Percentiles rank a stretch among this genome's conserved stretches.
Conservation (phyloP, 257 asterid genomes). For the Ehretia macrophylla region DNA sequence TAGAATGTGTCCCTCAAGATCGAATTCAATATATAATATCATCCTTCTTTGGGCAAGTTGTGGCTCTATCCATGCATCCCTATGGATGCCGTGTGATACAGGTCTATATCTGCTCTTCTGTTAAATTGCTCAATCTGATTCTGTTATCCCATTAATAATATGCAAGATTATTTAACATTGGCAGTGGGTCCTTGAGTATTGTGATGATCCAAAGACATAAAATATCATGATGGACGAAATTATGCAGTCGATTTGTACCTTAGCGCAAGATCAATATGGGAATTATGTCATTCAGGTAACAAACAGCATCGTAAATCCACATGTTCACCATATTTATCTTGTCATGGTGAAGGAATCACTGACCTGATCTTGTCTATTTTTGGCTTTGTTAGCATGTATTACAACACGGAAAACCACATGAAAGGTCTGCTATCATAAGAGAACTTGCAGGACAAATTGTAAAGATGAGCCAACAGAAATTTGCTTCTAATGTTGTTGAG, state of each 20-base stretch:
- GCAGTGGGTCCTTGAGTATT: constrained; percentile 86
- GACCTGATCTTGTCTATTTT: too few species aligned
- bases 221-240: constrained; percentile 66
- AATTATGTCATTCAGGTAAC: too few species aligned
- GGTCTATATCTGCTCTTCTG: constrained; percentile 32
- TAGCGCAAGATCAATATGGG: too few species aligned
- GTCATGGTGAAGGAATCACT: too few species aligned
- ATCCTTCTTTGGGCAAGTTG: constrained; percentile 71
- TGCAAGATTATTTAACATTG: constrained; percentile 1
- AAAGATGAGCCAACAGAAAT: too few species aligned
- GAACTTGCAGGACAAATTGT: too few species aligned
- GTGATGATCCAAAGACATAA: constrained; percentile 57
- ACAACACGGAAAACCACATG: too few species aligned
- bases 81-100: constrained; percentile 95
- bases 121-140: constrained; percentile 11
- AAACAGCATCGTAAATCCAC: too few species aligned
- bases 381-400: too few species aligned
- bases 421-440: too few species aligned
- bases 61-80: constrained; percentile 75
- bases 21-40: constrained; percentile 58
- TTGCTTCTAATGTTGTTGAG: too few species aligned
- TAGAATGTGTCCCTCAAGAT: constrained; percentile 73
- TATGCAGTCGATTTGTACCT: constrained; percentile 58
- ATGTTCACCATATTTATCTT: too few species aligned
- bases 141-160: constrained; percentile 1